Evolutionary conservation across 306 rosid species (phyloP).

Genomic region (Alnus glutinosa): DNA sequence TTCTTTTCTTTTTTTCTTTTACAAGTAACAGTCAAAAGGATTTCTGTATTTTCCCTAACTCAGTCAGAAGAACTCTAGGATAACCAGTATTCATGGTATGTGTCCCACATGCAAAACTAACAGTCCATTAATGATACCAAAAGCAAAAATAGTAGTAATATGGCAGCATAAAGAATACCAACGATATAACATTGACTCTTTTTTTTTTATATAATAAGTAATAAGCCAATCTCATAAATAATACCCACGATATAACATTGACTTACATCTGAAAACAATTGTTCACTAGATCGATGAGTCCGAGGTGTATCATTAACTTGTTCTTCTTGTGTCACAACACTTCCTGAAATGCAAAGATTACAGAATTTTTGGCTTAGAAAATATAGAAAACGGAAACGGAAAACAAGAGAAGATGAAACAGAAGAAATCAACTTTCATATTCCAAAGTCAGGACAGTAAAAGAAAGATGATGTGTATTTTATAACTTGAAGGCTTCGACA

Average conservation of each 20-base stretch:
- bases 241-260: conserved; percentile 4
- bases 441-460: neutral
- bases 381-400: conserved; percentile 4
- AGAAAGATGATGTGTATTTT: too few species aligned
- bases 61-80: neutral
- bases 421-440: neutral
- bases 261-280: conserved; percentile 51
- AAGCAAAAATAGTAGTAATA: conserved; percentile 3
- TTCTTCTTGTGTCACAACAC: conserved; percentile 52
- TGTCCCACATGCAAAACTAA: neutral
- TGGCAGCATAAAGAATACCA: neutral
- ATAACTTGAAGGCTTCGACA: neutral
- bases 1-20: neutral
- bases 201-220: too few species aligned
- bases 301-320: conserved; percentile 31
- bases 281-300: conserved; percentile 38
- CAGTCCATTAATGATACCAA: neutral
- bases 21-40: conserved; percentile 4
- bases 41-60: neutral
- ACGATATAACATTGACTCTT: conserved; percentile 26
- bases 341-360: conserved; percentile 47
- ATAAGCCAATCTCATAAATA: neutral
- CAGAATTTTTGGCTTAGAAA: conserved; percentile 19
- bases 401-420: neutral
- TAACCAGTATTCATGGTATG: neutral